Evolutionary conservation across 1,139 yeast species (phyloP), one percentile per base, ranked within the genome.

Genomic region (Lodderomyces metapsilosis): DNA sequence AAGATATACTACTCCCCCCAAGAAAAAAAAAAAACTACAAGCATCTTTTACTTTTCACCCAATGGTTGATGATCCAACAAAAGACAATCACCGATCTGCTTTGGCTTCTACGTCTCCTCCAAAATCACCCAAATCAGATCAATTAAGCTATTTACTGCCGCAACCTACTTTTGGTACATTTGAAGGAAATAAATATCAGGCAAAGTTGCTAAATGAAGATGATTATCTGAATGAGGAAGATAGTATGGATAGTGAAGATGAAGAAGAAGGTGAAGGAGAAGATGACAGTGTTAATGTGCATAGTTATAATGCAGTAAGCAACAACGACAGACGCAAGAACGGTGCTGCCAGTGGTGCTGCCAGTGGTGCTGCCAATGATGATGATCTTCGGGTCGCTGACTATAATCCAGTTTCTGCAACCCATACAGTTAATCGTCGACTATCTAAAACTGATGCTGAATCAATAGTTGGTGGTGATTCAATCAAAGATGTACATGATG

Each of bases 381-480:
- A 40, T 16, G 39, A 37, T 5, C 36, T 16, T 7, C 22, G 17
- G 13, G 31, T 23, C 8, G 8, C 10, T 15, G 27, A 24, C n/a
- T 35, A 12, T 24, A 25, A 36, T 18, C 17, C 41, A 27, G 12
- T 25, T 7, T 15, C 32, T 2, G 32, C 18, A 10, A 28, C 32
- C 15, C 30, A 25, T 10, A 15, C 40, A 9, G 23, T 38, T 15
- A 33, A 32, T 20, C 45, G 44, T 25, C 43, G 53, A 17, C 38
- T 67, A 5, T 56, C 68, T 15, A 49, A 51, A 31, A 49, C 52
- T 10, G 74, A 70, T 46, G 75, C 75, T 36, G 54, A 59, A 39
- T 66, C 74, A 4, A 55, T 70, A 36, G 70, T 70, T 17, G 76
- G 76, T 6, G 76, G 76, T 24, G 66, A 62, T 25, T 43, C 50